Percentiles rank a stretch among this genome's conserved stretches.
Conservation (phyloP, 1,284 basidiomycete species). For the Anthracocystis setariae region DNA sequence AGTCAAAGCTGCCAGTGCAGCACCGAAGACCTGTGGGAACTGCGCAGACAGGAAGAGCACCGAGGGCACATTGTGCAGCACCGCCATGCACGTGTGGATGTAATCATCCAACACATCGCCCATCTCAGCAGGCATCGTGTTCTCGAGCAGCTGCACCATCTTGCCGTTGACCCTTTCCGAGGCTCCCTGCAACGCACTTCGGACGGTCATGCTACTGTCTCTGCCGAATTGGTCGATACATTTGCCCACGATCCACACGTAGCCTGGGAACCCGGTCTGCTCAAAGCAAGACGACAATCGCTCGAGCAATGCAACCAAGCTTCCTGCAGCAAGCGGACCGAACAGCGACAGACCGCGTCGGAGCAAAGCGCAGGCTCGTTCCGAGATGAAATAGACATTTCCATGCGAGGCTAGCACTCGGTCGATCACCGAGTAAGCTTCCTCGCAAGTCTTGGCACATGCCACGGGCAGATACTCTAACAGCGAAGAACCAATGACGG, state of each 20-base stretch:
- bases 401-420: constrained; percentile 82
- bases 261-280: constrained; percentile 83
- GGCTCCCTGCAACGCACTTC: constrained; percentile 44
- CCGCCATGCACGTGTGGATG: constrained; percentile 79
- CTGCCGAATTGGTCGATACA: constrained; percentile 68
- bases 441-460: constrained; percentile 81
- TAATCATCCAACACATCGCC: constrained; percentile 88
- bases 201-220: constrained; percentile 36
- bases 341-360: constrained; percentile 87
- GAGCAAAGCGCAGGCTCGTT: constrained; percentile 86
- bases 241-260: constrained; percentile 94
- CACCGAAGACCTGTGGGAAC: constrained; percentile 68
- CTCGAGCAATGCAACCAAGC: constrained; percentile 78
- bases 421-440: constrained; percentile 87
- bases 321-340: constrained; percentile 75
- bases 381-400: constrained; percentile 80
- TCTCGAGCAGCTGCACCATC: constrained; percentile 46
- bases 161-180: constrained; percentile 57
- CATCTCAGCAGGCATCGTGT: constrained; percentile 44
- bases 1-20: constrained; percentile 51
- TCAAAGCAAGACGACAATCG: constrained; percentile 84
- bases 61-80: constrained; percentile 78
- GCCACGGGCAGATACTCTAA: constrained; percentile 74
- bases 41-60: constrained; percentile 73
- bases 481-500: constrained; percentile 34